Evolutionary conservation across 495 filamentous ascomycete species (phyloP), one percentile per base, ranked within the genome.

Genomic region (Aspergillus avenaceus): DNA sequence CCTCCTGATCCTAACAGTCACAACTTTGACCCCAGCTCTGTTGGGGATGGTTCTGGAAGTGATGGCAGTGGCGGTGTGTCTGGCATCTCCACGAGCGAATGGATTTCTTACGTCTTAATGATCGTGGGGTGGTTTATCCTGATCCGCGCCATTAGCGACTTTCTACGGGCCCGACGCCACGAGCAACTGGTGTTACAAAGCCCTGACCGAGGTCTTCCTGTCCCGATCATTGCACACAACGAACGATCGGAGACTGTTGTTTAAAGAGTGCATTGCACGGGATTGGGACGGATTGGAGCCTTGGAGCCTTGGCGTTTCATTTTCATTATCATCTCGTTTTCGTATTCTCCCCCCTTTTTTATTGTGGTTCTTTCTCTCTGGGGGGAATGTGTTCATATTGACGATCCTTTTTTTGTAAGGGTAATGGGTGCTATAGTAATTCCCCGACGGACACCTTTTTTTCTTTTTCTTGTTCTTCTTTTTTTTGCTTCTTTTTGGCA

Each of bases 41-140:
- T 91, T 3, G 67, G 62, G 5, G 76, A 74, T 2, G 64, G 61
- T 9, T 54, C 61, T 6, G 70, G 69, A n/a, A 70, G 67, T 29
- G 64, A 63, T 53, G 66, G 62, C 25, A 61, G 70, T 46, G 47
- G 64, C 54, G 50, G 65, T 28, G 52, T 67, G 2, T 69, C 73
- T 3, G 78, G 76, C 8, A 79, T 92, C 45, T 74, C 75, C 9
- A 83, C 82, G 52, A 87, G 78, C 54, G 91, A 97, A 56, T 96
- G 85, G 87, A 71, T 92, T 28, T 88, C 92, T n/a, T 97, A 97
- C 61, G 66, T 87, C 8, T 69, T 98, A 49, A 98, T 98, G 93
- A 87, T 98, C 67, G 86, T 97, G 12, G 93, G 93, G 3, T 98
- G 93, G 93, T 97, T 97, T 56, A 89, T 98, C 44, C 69, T 98